Evolutionary conservation across 768 basidiomycete genomes (phyloP).

Genomic region (Thelephora ganbajun): DNA sequence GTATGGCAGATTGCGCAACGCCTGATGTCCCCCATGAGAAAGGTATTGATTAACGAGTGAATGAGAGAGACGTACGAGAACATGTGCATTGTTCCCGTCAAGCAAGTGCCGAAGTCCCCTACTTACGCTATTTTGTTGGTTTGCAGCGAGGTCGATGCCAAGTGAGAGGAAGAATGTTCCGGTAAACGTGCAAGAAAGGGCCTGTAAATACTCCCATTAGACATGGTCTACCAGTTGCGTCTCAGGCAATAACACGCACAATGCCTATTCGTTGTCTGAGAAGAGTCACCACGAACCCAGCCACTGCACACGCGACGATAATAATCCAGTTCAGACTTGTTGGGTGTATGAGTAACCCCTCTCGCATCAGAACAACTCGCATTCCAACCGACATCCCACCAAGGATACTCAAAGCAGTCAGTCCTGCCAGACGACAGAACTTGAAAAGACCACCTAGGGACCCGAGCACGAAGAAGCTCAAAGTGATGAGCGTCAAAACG

Average conservation of each 20-base stretch:
- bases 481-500: constrained; percentile 31
- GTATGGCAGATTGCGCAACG: constrained; percentile 27
- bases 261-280: constrained; percentile 34
- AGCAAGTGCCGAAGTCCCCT: constrained; percentile 48
- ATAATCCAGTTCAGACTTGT: constrained; percentile 41
- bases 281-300: constrained; percentile 27
- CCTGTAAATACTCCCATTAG: constrained; percentile 16
- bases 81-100: constrained; percentile 46
- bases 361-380: constrained; percentile 36
- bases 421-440: constrained; percentile 32
- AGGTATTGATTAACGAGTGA: background rate
- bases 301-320: constrained; percentile 27
- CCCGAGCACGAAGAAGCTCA: constrained; percentile 36
- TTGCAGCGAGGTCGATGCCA: constrained; percentile 40
- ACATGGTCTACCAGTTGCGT: background rate
- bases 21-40: constrained; percentile 26
- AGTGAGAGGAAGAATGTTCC: constrained; percentile 48
- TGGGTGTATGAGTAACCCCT: constrained; percentile 31
- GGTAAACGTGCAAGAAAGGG: constrained; percentile 31
- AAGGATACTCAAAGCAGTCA: constrained; percentile 29
- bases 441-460: constrained; percentile 41
- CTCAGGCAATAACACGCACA: constrained; percentile 23
- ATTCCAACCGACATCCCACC: constrained; percentile 47
- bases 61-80: constrained; percentile 25
- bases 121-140: constrained; percentile 49